Base-by-base conservation (phyloP, 23 red algal species). In the Gracilaria domingensis region DNA sequence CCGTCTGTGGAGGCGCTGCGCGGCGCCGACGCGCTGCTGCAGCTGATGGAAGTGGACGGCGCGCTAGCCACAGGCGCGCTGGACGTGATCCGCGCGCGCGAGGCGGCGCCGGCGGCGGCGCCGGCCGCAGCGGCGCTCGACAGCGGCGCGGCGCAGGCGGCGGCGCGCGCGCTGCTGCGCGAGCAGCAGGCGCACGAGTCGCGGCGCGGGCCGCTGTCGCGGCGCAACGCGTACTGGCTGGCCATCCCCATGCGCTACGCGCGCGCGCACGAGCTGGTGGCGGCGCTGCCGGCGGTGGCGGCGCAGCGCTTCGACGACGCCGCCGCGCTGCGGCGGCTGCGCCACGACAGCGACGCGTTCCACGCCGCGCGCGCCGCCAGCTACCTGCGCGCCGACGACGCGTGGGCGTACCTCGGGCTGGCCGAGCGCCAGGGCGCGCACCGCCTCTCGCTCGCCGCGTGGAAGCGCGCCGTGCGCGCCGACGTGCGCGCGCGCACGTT, bases 221-320 rank as follows among this genome's bases (percentile, higher is more conserved):
- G 72, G 11, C 72, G 72, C 39, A 77, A 77, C 72, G 40, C 72
- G 38, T 77, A 77, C 72, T 77, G 21, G 20, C 7, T n/a, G 30
- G 72, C 3, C 40, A 77, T 77, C 7, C 39, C 38, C 7, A 77
- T 77, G 72, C 72, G 72, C 39, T 48, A 49, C 24, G 72, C 72
- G 45, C 72, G 72, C 7, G 39, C 39, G 38, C 72, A 48, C 45
- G 45, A 26, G 21, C 0, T 3, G 0, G 23, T 77, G 21, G 1
- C 4, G 30, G 40, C 72, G 45, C 21, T 77, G 21, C 72, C 72
- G 38, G 40, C 72, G 24, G 72, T 35, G 11, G 72, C 39, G 12
- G 8, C 30, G 30, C 23, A 1, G n/a, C 72, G 45, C 21, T 26
- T 77, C 5, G 45, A 50, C 5, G 20, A 24, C 5, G 72, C 26